phyloP scores from a whole-genome alignment of 495 filamentous ascomycete genomes.

The Neurospora tetrasperma region DNA sequence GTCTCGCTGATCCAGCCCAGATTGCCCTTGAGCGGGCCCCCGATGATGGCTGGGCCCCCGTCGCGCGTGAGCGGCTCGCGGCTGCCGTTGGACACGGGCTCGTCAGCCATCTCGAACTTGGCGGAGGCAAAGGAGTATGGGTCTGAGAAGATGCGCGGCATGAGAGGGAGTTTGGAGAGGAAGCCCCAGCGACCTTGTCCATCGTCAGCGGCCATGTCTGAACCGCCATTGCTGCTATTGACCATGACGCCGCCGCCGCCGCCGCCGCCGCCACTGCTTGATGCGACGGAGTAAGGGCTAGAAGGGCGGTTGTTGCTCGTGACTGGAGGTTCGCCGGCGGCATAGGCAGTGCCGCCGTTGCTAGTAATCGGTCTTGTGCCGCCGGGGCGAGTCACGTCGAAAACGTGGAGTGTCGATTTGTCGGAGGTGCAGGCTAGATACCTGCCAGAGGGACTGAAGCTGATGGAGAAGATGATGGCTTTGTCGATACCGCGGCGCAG shows the following conservation, averaged over 20 bases:
- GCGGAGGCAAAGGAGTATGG: conserved; percentile 67
- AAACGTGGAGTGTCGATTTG: conserved; percentile 90
- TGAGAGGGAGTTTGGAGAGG: conserved; percentile 63
- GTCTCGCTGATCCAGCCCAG: conserved; percentile 66
- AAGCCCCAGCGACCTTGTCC: conserved; percentile 49
- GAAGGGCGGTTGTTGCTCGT: not conserved
- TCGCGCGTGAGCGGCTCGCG: not conserved
- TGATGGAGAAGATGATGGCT: conserved; percentile 75
- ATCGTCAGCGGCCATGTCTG: not conserved
- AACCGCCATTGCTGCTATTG: conserved; percentile 16
- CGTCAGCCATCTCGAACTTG: conserved; percentile 71
- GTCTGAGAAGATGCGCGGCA: conserved; percentile 74
- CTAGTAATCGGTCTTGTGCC: conserved; percentile 28
- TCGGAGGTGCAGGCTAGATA: conserved; percentile 91
- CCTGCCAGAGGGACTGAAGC: conserved; percentile 69
- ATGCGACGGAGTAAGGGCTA: not conserved
- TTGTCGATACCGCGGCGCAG: conserved; percentile 81
- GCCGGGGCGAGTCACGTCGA: conserved; percentile 52
- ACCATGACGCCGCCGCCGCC: not conserved
- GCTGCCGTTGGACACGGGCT: conserved; percentile 36
- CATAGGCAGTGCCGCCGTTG: conserved; percentile 35
- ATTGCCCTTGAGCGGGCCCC: conserved; percentile 57
- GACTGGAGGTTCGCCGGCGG: conserved; percentile 10
- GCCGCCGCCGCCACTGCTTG: not conserved
- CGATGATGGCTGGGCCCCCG: not conserved